Evolutionary conservation across 2,329 filamentous ascomycete species (phyloP).

Genomic region (Lasiodiplodia hormozganensis): DNA sequence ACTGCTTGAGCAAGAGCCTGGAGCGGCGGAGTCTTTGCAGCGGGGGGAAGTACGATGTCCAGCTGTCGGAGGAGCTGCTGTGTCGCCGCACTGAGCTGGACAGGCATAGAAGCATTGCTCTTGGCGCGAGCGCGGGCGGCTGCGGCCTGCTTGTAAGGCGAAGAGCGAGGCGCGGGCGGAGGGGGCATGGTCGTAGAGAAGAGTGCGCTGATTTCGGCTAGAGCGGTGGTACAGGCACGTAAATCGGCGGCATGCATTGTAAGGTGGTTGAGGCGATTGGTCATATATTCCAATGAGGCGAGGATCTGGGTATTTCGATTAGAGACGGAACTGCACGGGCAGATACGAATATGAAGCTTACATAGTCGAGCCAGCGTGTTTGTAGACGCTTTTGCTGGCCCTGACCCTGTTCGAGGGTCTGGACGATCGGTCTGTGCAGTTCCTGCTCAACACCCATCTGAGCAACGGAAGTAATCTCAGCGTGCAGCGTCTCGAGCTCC

Average conservation of each 20-base stretch:
- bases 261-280: slow-evolving; percentile 42
- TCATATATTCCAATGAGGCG: slow-evolving; percentile 52
- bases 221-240: slow-evolving; percentile 42
- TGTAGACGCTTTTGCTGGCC: slow-evolving; percentile 44
- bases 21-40: slow-evolving; percentile 30
- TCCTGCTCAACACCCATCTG: slow-evolving; percentile 75
- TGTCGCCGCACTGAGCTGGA: slow-evolving; percentile 40
- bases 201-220: slow-evolving; percentile 40
- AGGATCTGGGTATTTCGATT: slow-evolving; percentile 40
- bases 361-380: slow-evolving; percentile 52
- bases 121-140: slow-evolving; percentile 40
- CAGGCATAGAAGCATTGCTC: slow-evolving; percentile 40
- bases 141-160: slow-evolving; percentile 38
- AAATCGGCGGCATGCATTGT: slow-evolving; percentile 36
- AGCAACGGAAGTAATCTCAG: slow-evolving; percentile 72
- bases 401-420: slow-evolving; percentile 45
- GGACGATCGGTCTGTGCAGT: slow-evolving; percentile 66
- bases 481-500: slow-evolving; percentile 72
- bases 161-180: slow-evolving; percentile 33
- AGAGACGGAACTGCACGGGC: background rate
- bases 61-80: slow-evolving; percentile 45
- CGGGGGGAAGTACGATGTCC: slow-evolving; percentile 38
- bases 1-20: slow-evolving; percentile 40
- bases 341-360: slow-evolving; percentile 33
- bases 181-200: slow-evolving; percentile 35